phyloP scores from a whole-genome alignment of 352 stramenopile species.

The Pythium volutum region DNA sequence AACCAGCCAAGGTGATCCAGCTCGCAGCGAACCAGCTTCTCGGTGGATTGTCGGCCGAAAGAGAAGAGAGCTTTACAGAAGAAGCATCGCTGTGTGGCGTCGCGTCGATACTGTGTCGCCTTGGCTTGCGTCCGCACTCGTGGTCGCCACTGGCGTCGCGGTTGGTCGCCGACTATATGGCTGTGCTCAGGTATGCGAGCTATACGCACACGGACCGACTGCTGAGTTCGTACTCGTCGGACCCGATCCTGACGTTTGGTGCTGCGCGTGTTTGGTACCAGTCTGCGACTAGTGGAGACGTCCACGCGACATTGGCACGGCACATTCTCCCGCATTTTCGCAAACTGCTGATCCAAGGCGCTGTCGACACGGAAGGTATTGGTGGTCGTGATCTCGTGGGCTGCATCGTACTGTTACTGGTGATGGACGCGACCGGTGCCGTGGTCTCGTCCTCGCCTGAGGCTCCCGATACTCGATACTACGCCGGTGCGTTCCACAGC shows the following conservation, averaged over 20 bases:
- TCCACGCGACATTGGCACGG: not conserved
- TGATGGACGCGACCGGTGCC: slow-evolving; percentile 5
- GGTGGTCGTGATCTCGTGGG: not conserved
- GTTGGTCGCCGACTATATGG: slow-evolving; percentile 32
- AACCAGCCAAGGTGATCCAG: not conserved
- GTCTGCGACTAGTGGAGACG: not conserved
- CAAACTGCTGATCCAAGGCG: slow-evolving; percentile 1
- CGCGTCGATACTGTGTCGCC: slow-evolving; percentile 25
- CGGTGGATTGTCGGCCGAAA: not conserved
- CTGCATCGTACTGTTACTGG: slow-evolving; percentile 13
- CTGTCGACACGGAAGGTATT: not conserved
- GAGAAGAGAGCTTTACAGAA: not conserved
- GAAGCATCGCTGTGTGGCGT: slow-evolving; percentile 21
- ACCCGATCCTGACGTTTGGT: slow-evolving; percentile 29
- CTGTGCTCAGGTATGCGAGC: slow-evolving; percentile 12
- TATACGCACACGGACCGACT: slow-evolving; percentile 14
- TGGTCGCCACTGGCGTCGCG: slow-evolving; percentile 19
- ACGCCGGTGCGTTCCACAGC: not conserved
- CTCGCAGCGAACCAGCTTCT: slow-evolving; percentile 4
- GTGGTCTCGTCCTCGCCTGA: not conserved
- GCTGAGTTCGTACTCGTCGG: slow-evolving; percentile 26
- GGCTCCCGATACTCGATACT: not conserved
- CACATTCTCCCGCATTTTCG: slow-evolving; percentile 4
- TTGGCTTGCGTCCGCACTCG: slow-evolving; percentile 27
- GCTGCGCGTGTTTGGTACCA: slow-evolving; percentile 26